phyloP scores from a whole-genome alignment of 805 yeast genomes.

The Candida nanaspora region DNA sequence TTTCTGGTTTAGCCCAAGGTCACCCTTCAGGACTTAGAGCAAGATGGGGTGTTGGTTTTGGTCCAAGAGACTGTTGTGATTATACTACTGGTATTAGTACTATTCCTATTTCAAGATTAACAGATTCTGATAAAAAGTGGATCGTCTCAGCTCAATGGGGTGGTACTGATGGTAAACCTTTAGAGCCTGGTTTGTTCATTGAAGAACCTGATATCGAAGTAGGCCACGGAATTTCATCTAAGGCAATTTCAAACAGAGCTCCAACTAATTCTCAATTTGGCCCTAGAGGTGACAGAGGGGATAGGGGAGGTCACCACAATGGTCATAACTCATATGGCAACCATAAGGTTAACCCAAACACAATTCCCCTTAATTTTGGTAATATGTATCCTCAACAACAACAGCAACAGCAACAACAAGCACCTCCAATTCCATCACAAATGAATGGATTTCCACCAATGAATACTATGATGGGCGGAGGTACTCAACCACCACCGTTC shows the following conservation, averaged over 20 bases:
- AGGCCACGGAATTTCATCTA: slow-evolving; percentile 89
- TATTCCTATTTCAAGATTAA: slow-evolving; percentile 79
- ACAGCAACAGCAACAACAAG: slow-evolving; percentile 7
- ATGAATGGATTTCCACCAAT: slow-evolving; percentile 16
- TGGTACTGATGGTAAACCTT: slow-evolving; percentile 85
- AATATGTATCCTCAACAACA: slow-evolving; percentile 7
- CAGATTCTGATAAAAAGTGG: slow-evolving; percentile 94
- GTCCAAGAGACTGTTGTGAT: slow-evolving; percentile 97
- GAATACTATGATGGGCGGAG: background rate
- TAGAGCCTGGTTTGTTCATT: slow-evolving; percentile 71
- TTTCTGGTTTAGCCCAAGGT: slow-evolving; percentile 50
- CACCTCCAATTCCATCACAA: slow-evolving; percentile 3
- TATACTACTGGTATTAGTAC: slow-evolving; percentile 85
- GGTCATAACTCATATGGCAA: slow-evolving; percentile 1
- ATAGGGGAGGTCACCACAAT: slow-evolving; percentile 7
- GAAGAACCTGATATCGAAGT: slow-evolving; percentile 98
- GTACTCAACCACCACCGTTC: slow-evolving; percentile 4
- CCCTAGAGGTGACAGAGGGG: slow-evolving; percentile 55
- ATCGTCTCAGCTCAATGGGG: slow-evolving; percentile 90
- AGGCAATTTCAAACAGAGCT: slow-evolving; percentile 86
- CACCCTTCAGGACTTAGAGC: slow-evolving; percentile 69
- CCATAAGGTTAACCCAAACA: slow-evolving; percentile 13
- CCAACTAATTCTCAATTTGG: slow-evolving; percentile 87
- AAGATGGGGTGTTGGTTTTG: slow-evolving; percentile 98
- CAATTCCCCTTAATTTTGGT: slow-evolving; percentile 16